These are phyloP conservation scores for Cladosporium sp. DNA, from an alignment of 2,329 filamentous ascomycete genomes.

Conservation along the genomic window DNA sequence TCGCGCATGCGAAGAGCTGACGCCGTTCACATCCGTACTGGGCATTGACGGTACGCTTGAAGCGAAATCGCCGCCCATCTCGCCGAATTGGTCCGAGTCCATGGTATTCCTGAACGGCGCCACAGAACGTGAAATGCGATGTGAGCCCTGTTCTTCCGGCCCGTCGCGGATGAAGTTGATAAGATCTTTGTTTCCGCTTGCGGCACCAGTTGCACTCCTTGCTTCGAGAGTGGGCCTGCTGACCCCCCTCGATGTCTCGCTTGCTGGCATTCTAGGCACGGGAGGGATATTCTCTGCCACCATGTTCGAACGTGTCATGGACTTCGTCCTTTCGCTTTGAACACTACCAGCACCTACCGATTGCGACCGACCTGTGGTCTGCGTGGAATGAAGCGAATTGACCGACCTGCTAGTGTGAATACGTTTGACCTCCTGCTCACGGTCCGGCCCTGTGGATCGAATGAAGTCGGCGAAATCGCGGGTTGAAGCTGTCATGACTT, in stretches of 20 bases:
- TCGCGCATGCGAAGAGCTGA: neutral
- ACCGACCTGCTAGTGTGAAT: constrained; percentile 28
- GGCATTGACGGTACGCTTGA: neutral
- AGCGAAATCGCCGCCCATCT: constrained; percentile 1
- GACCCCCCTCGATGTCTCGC: constrained; percentile 9
- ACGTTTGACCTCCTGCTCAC: constrained; percentile 27
- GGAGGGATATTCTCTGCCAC: constrained; percentile 30
- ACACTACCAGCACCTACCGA: constrained; percentile 23
- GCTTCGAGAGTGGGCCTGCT: constrained; percentile 30
- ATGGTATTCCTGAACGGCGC: constrained; percentile 83
- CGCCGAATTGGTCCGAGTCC: constrained; percentile 74
- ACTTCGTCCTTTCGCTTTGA: constrained; percentile 16
- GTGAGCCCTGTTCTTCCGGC: constrained; percentile 60
- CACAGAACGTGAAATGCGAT: constrained; percentile 76
- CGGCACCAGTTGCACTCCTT: constrained; percentile 61
- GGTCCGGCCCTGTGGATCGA: constrained; percentile 72
- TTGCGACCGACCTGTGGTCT: constrained; percentile 25
- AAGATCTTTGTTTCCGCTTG: constrained; percentile 75
- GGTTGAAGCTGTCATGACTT: constrained; percentile 68
- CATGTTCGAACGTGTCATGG: constrained; percentile 19
- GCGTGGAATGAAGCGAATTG: constrained; percentile 29
- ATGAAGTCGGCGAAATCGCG: constrained; percentile 89
- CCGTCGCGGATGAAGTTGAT: constrained; percentile 95
- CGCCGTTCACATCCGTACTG: neutral
- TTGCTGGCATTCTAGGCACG: constrained; percentile 28